phyloP scores from a whole-genome alignment of 1,284 basidiomycete species.

The Ganoderma lucidum region DNA sequence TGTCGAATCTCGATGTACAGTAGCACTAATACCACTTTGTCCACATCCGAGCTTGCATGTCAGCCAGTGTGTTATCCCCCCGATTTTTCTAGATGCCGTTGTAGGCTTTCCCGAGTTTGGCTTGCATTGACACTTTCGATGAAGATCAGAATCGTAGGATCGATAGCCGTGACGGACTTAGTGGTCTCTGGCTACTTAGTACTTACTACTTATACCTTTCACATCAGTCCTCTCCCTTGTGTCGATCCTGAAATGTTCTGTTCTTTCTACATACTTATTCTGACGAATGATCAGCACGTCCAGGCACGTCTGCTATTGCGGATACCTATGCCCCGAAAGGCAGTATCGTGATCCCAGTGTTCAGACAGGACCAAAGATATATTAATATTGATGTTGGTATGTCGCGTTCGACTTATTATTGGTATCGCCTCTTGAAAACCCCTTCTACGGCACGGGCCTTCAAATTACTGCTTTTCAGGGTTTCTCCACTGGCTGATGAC shows the following conservation, averaged over 20 bases:
- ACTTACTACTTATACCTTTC: neutral
- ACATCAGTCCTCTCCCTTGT: neutral
- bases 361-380: neutral
- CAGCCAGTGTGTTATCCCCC: neutral
- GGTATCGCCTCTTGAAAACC: too few species aligned
- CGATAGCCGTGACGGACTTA: neutral
- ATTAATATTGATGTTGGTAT: too few species aligned
- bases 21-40: slow-evolving; percentile 2
- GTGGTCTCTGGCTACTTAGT: neutral
- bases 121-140: neutral
- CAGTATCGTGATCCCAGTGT: neutral
- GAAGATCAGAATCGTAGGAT: neutral
- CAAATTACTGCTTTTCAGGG: too few species aligned
- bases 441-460: too few species aligned
- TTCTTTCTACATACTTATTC: neutral
- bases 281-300: neutral
- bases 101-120: neutral
- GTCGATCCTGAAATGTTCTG: neutral
- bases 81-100: neutral
- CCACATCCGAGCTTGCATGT: neutral
- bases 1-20: slow-evolving; percentile 1
- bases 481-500: too few species aligned
- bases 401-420: too few species aligned
- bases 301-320: neutral
- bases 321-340: neutral